Evolutionary conservation across 108 stramenopile genomes (phyloP).

Genomic region (Cyclotella atomus): DNA sequence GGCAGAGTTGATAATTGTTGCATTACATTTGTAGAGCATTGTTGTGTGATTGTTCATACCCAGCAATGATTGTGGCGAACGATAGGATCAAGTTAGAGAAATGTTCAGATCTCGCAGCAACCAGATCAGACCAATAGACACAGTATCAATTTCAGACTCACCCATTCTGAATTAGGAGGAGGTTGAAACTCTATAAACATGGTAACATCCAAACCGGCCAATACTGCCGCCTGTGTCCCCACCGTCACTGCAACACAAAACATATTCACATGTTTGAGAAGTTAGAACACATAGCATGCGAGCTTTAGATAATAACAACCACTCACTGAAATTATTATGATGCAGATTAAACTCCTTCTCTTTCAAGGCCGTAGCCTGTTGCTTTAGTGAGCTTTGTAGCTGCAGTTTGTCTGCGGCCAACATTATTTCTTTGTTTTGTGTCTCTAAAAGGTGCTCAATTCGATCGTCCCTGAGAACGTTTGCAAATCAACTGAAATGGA

Average conservation of each 20-base stretch:
- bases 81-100: no score
- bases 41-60: no score
- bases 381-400: constrained; percentile 83
- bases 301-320: no score
- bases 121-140: no score
- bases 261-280: background rate
- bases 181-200: constrained; percentile 93
- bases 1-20: background rate
- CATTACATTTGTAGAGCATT: no score
- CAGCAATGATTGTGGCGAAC: no score
- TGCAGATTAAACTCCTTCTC: constrained; percentile 95
- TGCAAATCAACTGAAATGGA: no score
- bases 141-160: no score
- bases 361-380: constrained; percentile 89
- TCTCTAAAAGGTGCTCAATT: background rate
- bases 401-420: constrained; percentile 91
- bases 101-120: no score
- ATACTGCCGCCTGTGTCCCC: constrained; percentile 89
- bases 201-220: constrained; percentile 90
- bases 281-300: no score
- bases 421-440: constrained; percentile 49
- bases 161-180: constrained; percentile 69
- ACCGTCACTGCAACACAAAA: constrained; percentile 68
- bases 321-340: constrained; percentile 83
- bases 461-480: no score